Conservation (phyloP, 2,329 filamentous ascomycete species). For the Venturia asperata region DNA sequence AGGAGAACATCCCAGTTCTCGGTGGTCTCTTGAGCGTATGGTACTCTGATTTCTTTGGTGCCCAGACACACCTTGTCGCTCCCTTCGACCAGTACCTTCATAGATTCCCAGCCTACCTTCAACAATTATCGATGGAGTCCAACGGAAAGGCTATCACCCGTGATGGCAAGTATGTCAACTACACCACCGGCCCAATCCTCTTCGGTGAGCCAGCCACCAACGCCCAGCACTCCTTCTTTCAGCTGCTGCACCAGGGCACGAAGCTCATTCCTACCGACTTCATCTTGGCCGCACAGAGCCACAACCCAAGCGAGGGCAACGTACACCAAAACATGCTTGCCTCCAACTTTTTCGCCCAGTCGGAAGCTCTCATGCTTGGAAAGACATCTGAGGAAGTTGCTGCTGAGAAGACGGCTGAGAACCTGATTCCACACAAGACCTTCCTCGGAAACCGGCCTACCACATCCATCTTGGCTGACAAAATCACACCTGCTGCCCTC, state of each 20-base stretch:
- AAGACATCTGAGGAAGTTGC: constrained; percentile 76
- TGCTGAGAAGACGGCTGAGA: constrained; percentile 63
- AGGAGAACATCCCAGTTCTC: constrained; percentile 90
- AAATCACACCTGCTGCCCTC: constrained; percentile 89
- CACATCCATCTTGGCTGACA: constrained; percentile 85
- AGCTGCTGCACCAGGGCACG: constrained; percentile 96
- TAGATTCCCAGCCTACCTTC: constrained; percentile 97
- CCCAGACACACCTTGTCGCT: constrained; percentile 93
- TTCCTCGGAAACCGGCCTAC: constrained; percentile 97
- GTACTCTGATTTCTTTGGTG: constrained; percentile 98
- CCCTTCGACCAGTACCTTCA: constrained; percentile 99
- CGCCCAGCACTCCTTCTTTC: constrained; percentile 99
- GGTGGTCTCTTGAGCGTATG: constrained; percentile 92
- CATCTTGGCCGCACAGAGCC: constrained; percentile 89
- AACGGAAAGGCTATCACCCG: constrained; percentile 97
- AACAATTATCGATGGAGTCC: constrained; percentile 99
- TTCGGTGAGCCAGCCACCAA: constrained; percentile 99
- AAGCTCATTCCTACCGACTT: constrained; percentile 99
- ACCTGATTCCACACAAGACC: constrained; percentile 94
- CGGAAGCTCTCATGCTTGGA: constrained; percentile 84
- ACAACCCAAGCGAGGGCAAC: constrained; percentile 90
- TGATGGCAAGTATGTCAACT: constrained; percentile 81
- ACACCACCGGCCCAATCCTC: constrained; percentile 91
- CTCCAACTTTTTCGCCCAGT: constrained; percentile 85
- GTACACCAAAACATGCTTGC: constrained; percentile 93